Base-by-base conservation (phyloP, 2,329 filamentous ascomycete species). In the Stagonosporopsis chrysanthemi region DNA sequence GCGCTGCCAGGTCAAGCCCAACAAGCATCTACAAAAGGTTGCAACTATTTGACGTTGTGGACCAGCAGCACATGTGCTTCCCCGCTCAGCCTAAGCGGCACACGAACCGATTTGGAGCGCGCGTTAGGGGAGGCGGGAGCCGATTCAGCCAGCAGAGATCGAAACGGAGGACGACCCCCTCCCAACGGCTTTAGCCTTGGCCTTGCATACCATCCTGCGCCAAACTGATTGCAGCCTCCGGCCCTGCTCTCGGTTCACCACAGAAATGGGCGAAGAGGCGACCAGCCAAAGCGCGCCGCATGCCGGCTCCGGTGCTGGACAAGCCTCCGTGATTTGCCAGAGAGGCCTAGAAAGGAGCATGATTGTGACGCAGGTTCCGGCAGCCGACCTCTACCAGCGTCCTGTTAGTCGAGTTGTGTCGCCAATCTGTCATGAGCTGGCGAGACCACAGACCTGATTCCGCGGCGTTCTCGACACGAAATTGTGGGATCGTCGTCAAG, bases 131-230 rank as follows among this genome's bases (percentile, higher is more conserved):
- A 56, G 47, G 35, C 54, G 47, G 48, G 42, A 51, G 48, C 22
- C 40, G 48, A 52, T 52, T 38, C 36, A 46, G 51, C 51, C 50
- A 53, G 43, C 36, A 53, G 36, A 47, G 43, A 47, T 54, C 51
- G 51, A 54, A 33, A 47, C 51, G 43, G 43, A 42, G 35, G 8
- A 47, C 42, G n/a, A 43, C 42, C 47, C 22, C 43, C 38, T 53
- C 44, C n/a, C n/a, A 57, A 57, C 54, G 54, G 54, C 54, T 49
- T 44, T 58, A 52, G 56, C 57, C 67, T 57, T 69, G 57, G 67
- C 66, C 71, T 72, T 56, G 69, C 69, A 72, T 74, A 61, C 60
- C 65, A 63, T 63, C 58, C 46, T 64, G 65, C 61, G 60, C 70
- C 65, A 60, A 67, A 61, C 53, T 59, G 49, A 57, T 60, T 60